Conservation (phyloP, 2,329 filamentous ascomycete species). For the Aureobasidium zeae region DNA sequence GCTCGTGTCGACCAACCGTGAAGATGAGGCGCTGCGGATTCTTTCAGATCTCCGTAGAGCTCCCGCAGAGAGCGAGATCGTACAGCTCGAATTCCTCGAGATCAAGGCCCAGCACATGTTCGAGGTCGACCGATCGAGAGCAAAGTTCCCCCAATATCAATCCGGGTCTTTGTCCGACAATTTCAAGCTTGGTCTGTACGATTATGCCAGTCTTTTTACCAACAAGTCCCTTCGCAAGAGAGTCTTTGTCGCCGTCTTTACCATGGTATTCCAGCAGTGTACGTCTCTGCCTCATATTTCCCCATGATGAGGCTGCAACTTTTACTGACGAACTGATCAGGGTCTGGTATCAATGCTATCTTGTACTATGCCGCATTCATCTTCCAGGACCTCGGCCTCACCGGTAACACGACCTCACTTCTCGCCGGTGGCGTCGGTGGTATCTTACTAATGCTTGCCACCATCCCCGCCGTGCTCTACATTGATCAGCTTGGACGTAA, state of each 20-base stretch:
- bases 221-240: conserved; percentile 15
- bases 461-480: conserved; percentile 55
- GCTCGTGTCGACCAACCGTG: conserved; percentile 23
- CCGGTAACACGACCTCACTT: conserved; percentile 41
- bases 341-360: conserved; percentile 35
- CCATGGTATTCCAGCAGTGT: conserved; percentile 15
- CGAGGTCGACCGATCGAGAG: conserved; percentile 20
- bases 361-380: conserved; percentile 42
- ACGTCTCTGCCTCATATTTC: no score
- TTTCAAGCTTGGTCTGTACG: conserved; percentile 13
- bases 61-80: conserved; percentile 18
- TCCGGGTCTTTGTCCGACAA: conserved; percentile 22
- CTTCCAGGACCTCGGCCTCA: conserved; percentile 38
- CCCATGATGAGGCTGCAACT: no score
- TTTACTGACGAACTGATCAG: background rate
- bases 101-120: conserved; percentile 25
- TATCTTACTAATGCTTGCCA: conserved; percentile 57
- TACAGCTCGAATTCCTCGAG: conserved; percentile 25
- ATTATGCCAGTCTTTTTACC: conserved; percentile 15
- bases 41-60: conserved; percentile 23
- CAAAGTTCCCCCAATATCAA: conserved; percentile 29
- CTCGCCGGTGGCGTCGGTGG: conserved; percentile 61
- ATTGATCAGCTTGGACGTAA: conserved; percentile 56
- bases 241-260: conserved; percentile 13
- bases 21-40: conserved; percentile 22